These are phyloP conservation scores for Pythium sp. DNA, from an alignment of 352 stramenopile genomes.

Conservation along the genomic window DNA sequence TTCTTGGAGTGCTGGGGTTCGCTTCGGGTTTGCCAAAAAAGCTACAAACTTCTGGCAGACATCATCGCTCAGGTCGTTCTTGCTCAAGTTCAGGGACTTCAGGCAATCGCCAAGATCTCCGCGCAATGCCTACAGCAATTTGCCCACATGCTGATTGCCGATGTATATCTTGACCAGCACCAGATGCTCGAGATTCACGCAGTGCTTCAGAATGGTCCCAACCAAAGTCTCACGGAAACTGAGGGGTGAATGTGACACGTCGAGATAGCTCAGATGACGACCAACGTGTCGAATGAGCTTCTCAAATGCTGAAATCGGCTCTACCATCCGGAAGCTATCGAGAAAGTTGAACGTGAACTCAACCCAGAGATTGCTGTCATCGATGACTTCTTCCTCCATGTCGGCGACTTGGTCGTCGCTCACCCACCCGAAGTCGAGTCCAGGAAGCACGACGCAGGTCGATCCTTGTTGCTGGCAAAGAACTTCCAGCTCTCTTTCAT, in stretches of 20 bases:
- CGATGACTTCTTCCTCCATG: neutral
- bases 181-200: constrained; percentile 8
- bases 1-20: constrained; percentile 7
- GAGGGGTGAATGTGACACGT: neutral
- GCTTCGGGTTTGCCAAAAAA: neutral
- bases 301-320: neutral
- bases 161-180: neutral
- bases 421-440: neutral
- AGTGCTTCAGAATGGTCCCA: neutral
- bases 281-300: constrained; percentile 1
- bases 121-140: neutral
- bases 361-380: neutral
- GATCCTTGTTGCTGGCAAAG: neutral
- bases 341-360: neutral
- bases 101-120: neutral
- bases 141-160: neutral
- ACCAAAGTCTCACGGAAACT: neutral
- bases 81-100: constrained; percentile 5
- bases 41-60: neutral
- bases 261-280: neutral
- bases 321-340: neutral
- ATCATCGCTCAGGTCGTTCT: neutral
- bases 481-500: neutral
- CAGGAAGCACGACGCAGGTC: neutral
- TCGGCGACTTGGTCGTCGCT: neutral